Conservation (phyloP, 2,329 filamentous ascomycete genomes). For the Botryotinia calthae region DNA sequence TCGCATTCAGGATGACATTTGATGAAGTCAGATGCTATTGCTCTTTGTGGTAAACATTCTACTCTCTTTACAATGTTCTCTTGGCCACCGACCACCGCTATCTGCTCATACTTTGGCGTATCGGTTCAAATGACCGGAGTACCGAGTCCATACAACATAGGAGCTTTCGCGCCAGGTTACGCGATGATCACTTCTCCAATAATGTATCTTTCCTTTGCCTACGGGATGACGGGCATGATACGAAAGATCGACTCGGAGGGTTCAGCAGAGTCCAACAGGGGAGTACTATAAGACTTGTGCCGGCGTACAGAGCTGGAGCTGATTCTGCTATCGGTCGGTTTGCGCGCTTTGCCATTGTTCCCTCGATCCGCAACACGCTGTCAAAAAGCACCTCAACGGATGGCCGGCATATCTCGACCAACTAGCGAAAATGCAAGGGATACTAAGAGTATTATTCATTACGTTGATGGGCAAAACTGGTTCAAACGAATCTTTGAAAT, state of each 20-base stretch:
- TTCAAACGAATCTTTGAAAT: background rate
- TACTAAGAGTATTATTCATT: background rate
- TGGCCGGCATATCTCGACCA: background rate
- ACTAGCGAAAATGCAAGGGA: background rate
- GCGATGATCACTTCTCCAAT: background rate
- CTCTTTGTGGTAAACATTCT: background rate
- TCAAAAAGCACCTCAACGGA: no score
- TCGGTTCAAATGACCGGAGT: background rate
- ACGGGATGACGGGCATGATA: slow-evolving; percentile 10
- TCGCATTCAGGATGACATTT: background rate
- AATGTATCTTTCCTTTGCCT: slow-evolving; percentile 1
- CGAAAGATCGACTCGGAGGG: background rate
- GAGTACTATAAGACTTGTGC: background rate
- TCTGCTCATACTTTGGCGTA: background rate
- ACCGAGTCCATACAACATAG: background rate
- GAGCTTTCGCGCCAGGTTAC: background rate
- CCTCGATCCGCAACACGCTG: background rate
- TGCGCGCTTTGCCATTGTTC: background rate
- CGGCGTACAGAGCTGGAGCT: background rate
- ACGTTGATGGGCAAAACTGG: background rate
- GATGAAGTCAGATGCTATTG: background rate
- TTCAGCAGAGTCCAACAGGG: background rate
- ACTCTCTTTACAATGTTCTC: background rate
- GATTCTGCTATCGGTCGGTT: background rate
- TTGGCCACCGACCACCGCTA: background rate